Evolutionary conservation across 805 yeast genomes (phyloP).

Genomic region (Trichomonascus vanleenenianus): DNA sequence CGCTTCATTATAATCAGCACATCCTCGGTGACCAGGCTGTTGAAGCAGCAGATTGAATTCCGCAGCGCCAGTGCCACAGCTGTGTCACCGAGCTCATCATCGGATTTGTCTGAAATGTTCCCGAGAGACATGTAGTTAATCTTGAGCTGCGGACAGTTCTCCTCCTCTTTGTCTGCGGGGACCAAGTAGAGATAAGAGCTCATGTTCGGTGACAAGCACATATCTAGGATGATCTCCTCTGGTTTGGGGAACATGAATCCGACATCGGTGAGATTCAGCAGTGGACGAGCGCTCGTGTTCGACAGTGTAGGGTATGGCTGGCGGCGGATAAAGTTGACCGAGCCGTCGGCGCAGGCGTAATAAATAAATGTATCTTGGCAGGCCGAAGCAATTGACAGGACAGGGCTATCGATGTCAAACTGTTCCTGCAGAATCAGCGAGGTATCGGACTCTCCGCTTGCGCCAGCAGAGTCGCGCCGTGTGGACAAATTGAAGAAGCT

Average conservation of each 20-base stretch:
- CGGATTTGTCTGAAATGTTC: slow-evolving; percentile 1
- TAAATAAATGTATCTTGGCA: slow-evolving; percentile 13
- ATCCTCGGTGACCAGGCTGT: slow-evolving; percentile 63
- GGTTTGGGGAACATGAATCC: slow-evolving; percentile 18
- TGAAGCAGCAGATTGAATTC: slow-evolving; percentile 65
- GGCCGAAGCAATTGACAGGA: slow-evolving; percentile 8
- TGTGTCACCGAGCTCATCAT: slow-evolving; percentile 10
- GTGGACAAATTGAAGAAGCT: slow-evolving; percentile 14
- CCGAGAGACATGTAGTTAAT: slow-evolving; percentile 12
- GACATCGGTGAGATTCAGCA: slow-evolving; percentile 15
- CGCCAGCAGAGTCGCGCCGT: slow-evolving; percentile 5
- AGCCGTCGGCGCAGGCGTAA: slow-evolving; percentile 12
- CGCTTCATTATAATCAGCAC: slow-evolving; percentile 47
- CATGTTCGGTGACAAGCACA: slow-evolving; percentile 29
- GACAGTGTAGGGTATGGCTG: not conserved
- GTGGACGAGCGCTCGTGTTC: slow-evolving; percentile 1
- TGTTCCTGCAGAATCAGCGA: slow-evolving; percentile 9
- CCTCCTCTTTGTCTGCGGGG: slow-evolving; percentile 5
- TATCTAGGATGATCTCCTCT: slow-evolving; percentile 8
- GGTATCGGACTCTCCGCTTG: slow-evolving; percentile 8
- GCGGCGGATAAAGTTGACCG: slow-evolving; percentile 13
- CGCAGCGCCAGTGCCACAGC: slow-evolving; percentile 57
- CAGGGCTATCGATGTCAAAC: slow-evolving; percentile 7
- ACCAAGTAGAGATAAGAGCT: slow-evolving; percentile 21
- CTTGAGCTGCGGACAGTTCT: slow-evolving; percentile 9